phyloP scores from a whole-genome alignment of 148 eudicot genomes.

The Selenicereus undatus region DNA sequence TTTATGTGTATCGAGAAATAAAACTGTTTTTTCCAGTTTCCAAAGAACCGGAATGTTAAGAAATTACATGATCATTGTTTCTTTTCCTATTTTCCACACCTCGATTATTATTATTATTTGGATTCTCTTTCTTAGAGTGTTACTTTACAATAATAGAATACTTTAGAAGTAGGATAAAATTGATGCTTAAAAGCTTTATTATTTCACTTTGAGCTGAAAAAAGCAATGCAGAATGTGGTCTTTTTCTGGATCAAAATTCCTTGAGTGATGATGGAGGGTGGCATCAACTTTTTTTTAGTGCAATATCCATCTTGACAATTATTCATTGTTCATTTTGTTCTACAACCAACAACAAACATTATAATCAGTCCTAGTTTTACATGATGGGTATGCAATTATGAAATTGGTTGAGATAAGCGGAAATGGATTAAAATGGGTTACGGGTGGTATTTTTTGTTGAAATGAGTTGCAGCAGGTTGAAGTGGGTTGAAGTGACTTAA shows the following conservation, averaged over 20 bases:
- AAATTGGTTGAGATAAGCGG: too few relatives aligned
- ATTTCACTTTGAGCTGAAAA: slow-evolving; percentile 9
- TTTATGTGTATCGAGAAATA: too few relatives aligned
- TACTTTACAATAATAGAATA: neutral
- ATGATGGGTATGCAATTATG: neutral
- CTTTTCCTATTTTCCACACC: neutral
- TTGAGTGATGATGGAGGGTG: neutral
- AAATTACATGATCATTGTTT: too few relatives aligned
- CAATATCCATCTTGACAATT: neutral
- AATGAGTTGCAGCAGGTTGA: too few relatives aligned
- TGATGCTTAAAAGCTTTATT: neutral
- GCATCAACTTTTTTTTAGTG: neutral
- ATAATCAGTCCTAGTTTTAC: neutral
- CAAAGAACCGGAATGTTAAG: too few relatives aligned
- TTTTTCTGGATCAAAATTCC: slow-evolving; percentile 5
- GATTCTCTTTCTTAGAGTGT: neutral
- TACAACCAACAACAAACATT: neutral
- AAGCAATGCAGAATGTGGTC: neutral
- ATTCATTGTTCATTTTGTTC: neutral
- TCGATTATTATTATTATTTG: too few relatives aligned
- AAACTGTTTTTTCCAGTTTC: too few relatives aligned
- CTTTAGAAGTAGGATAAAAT: neutral
- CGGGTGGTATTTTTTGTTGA: too few relatives aligned
- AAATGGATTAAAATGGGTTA: too few relatives aligned
- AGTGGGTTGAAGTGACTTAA: too few relatives aligned